phyloP scores from a whole-genome alignment of 2,329 filamentous ascomycete genomes.

The Zymoseptoria crescenta region DNA sequence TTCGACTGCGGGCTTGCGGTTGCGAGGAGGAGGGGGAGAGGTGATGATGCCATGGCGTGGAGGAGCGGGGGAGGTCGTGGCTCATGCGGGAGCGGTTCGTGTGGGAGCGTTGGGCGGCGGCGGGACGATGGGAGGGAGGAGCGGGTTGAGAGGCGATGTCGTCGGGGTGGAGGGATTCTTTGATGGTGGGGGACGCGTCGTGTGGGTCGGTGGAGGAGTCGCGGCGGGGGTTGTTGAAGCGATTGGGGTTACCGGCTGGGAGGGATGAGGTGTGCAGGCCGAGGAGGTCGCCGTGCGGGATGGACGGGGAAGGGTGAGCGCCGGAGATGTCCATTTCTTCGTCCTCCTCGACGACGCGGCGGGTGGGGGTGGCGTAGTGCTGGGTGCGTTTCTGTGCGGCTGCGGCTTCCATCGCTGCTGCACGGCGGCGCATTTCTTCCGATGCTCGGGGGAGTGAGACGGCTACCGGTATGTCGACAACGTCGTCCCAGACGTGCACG shows the following conservation, averaged over 20 bases:
- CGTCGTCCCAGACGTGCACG: constrained; percentile 95
- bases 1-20: constrained; percentile 29
- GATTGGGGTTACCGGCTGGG: constrained; percentile 35
- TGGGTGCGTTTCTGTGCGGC: constrained; percentile 6
- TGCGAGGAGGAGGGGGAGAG: constrained; percentile 27
- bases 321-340: constrained; percentile 91
- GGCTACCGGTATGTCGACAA: constrained; percentile 91
- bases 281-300: constrained; percentile 58
- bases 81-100: constrained; percentile 6
- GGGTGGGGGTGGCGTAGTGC: constrained; percentile 16
- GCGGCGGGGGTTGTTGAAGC: constrained; percentile 42
- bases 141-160: background rate
- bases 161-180: background rate
- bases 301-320: constrained; percentile 49
- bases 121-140: constrained; percentile 11
- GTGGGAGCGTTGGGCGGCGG: background rate
- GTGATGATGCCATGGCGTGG: constrained; percentile 11
- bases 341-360: constrained; percentile 34
- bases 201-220: constrained; percentile 34
- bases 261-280: constrained; percentile 40
- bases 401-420: constrained; percentile 23
- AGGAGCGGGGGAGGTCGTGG: constrained; percentile 17
- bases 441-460: constrained; percentile 81
- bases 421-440: constrained; percentile 67
- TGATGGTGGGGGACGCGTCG: background rate